These are phyloP conservation scores for Rhodotorula sphaerocarpa DNA, from an alignment of 768 basidiomycete species.

Conservation along the genomic window DNA sequence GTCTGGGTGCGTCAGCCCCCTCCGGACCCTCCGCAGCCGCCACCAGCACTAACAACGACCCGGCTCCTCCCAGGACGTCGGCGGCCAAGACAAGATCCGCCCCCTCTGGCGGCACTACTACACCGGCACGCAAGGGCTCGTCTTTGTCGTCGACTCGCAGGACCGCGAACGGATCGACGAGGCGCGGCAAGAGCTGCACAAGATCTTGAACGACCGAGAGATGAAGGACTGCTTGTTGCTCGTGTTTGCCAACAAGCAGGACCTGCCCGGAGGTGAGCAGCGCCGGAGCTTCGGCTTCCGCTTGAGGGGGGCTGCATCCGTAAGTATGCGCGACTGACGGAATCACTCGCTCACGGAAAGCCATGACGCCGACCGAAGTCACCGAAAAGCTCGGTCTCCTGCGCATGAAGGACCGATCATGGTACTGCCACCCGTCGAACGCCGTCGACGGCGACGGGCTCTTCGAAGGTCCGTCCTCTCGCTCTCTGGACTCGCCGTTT, in stretches of 20 bases:
- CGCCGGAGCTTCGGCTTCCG: not conserved
- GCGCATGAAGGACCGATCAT: conserved; percentile 90
- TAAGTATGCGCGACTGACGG: too few species aligned
- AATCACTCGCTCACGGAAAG: conserved; percentile 46
- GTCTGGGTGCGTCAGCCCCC: conserved; percentile 43
- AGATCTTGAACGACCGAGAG: conserved; percentile 90
- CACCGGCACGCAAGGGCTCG: conserved; percentile 95
- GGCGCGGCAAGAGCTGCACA: conserved; percentile 87
- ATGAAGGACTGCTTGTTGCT: conserved; percentile 96
- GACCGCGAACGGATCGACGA: conserved; percentile 93
- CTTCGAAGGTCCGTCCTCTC: conserved; percentile 60
- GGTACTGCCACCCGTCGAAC: conserved; percentile 98
- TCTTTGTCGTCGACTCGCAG: conserved; percentile 95
- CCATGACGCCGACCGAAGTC: conserved; percentile 98
- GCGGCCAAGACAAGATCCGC: conserved; percentile 99
- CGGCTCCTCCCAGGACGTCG: conserved; percentile 53
- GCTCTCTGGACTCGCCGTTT: not conserved
- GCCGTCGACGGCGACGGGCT: conserved; percentile 69
- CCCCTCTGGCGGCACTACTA: conserved; percentile 99
- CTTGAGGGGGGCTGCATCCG: too few species aligned
- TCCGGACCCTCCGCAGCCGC: too few species aligned
- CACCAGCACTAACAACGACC: too few species aligned
- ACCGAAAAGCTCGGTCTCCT: conserved; percentile 93
- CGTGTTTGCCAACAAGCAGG: conserved; percentile 99
- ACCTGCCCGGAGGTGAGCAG: conserved; percentile 87